A percentile compares a stretch with the other conserved stretches of the same genome.
Evolutionary conservation across 805 yeast genomes (phyloP).

Genomic region (Metschnikowia dekortorum): DNA sequence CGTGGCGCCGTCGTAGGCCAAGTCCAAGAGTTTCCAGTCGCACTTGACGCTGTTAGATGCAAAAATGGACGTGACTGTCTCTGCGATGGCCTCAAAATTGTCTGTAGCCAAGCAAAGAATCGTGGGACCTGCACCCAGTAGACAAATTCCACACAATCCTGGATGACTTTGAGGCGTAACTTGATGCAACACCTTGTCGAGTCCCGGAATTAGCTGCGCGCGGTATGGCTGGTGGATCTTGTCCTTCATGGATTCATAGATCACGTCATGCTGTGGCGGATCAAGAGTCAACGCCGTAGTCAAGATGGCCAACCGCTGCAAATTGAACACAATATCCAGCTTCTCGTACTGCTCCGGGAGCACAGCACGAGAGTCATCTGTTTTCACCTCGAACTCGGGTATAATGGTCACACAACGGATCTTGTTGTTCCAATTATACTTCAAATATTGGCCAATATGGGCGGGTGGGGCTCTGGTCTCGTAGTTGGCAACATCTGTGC

Average conservation of each 20-base stretch:
- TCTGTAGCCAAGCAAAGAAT: conserved; percentile 89
- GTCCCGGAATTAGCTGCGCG: conserved; percentile 85
- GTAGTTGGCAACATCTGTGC: conserved; percentile 54
- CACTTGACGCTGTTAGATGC: conserved; percentile 63
- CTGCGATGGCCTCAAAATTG: conserved; percentile 79
- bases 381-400: conserved; percentile 91
- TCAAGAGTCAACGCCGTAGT: conserved; percentile 87
- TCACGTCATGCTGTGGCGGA: conserved; percentile 76
- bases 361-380: conserved; percentile 87
- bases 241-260: conserved; percentile 95
- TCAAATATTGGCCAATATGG: conserved; percentile 83
- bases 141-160: conserved; percentile 88
- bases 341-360: conserved; percentile 76
- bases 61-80: conserved; percentile 67
- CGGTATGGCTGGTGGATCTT: conserved; percentile 97
- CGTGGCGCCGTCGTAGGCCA: conserved; percentile 84
- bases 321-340: conserved; percentile 82
- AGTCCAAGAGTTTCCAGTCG: conserved; percentile 76
- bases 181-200: conserved; percentile 69
- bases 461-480: conserved; percentile 57
- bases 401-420: conserved; percentile 87
- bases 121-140: conserved; percentile 98
- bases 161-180: conserved; percentile 79
- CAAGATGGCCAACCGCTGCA: conserved; percentile 88
- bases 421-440: conserved; percentile 75